These are phyloP conservation scores for Suhomyces prunicola DNA, from an alignment of 805 yeast genomes.

Conservation along the genomic window DNA sequence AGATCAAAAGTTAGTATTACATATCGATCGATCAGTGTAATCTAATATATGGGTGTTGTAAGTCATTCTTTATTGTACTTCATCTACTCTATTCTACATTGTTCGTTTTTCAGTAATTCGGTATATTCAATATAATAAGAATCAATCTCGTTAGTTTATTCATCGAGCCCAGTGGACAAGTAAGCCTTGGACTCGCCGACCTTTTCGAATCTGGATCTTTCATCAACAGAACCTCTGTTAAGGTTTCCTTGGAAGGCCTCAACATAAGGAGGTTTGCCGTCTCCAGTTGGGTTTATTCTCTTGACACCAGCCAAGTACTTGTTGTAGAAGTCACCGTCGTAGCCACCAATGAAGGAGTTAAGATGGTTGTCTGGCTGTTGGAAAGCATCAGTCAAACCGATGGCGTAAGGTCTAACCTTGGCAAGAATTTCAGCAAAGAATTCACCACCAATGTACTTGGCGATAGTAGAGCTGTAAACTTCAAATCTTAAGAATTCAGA, in stretches of 20 bases:
- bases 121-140: background rate
- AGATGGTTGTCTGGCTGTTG: constrained; percentile 75
- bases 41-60: no score
- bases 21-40: no score
- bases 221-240: constrained; percentile 30
- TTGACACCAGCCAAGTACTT: constrained; percentile 64
- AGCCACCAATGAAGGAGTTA: constrained; percentile 78
- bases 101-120: no score
- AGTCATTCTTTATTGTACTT: no score
- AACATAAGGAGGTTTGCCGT: constrained; percentile 54
- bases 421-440: constrained; percentile 31
- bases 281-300: constrained; percentile 43
- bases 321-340: constrained; percentile 79
- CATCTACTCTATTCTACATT: no score
- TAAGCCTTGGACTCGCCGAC: constrained; percentile 12
- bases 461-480: constrained; percentile 30
- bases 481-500: constrained; percentile 37
- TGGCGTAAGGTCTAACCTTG: constrained; percentile 39
- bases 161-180: background rate
- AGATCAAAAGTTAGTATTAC: no score
- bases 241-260: constrained; percentile 33
- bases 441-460: constrained; percentile 23
- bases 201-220: constrained; percentile 32
- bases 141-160: background rate
- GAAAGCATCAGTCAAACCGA: constrained; percentile 70